Evolutionary conservation across 805 yeast species (phyloP).

Genomic region (Zygoascus flipseniorum): DNA sequence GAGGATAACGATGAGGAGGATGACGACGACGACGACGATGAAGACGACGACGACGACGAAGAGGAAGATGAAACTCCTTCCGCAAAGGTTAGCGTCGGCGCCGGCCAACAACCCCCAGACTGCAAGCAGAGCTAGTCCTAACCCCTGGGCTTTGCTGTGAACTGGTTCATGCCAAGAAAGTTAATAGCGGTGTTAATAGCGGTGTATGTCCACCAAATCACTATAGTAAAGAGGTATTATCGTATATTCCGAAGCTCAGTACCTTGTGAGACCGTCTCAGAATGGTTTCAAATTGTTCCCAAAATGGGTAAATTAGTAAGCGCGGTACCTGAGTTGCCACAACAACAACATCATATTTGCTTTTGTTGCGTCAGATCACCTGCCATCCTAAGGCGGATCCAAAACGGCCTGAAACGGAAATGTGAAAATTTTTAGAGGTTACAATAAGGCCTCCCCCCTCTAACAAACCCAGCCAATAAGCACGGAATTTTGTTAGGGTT

Average conservation of each 20-base stretch:
- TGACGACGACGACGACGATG: slow-evolving; percentile 52
- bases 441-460: not conserved
- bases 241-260: too few species aligned
- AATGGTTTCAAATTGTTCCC: not conserved
- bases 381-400: not conserved
- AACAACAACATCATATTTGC: not conserved
- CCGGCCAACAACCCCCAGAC: slow-evolving; percentile 39
- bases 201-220: too few species aligned
- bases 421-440: not conserved
- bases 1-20: slow-evolving; percentile 59
- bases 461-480: too few species aligned
- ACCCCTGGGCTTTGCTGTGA: not conserved
- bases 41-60: slow-evolving; percentile 44
- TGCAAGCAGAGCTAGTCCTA: slow-evolving; percentile 42
- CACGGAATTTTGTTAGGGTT: not conserved
- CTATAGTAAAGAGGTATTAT: too few species aligned
- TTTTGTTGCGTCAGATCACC: not conserved
- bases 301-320: not conserved
- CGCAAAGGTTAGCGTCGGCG: slow-evolving; percentile 10
- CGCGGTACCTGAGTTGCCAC: not conserved
- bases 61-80: slow-evolving; percentile 27
- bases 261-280: not conserved
- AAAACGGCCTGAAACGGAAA: not conserved
- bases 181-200: too few species aligned
- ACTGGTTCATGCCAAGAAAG: too few species aligned